These are phyloP conservation scores for Penicillium paxilli DNA, from an alignment of 495 filamentous ascomycete genomes.

Conservation along the genomic window DNA sequence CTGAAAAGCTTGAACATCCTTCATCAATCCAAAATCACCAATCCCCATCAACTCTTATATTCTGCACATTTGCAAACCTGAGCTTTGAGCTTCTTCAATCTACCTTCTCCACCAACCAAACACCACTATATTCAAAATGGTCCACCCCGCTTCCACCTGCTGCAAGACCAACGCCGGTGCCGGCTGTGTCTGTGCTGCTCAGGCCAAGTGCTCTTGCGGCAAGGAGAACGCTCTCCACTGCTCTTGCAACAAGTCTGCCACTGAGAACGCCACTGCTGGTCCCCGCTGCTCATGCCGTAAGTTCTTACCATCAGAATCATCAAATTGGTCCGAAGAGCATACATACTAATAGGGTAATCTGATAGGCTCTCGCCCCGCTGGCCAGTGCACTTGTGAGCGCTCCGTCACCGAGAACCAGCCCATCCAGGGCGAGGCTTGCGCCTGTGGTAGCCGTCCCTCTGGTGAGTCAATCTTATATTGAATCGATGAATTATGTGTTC, in stretches of 20 bases:
- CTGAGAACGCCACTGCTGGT: slow-evolving; percentile 73
- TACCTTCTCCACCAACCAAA: not conserved
- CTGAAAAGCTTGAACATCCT: not conserved
- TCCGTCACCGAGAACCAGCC: slow-evolving; percentile 68
- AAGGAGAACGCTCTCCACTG: slow-evolving; percentile 83
- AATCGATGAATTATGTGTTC: not conserved
- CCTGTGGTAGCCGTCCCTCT: slow-evolving; percentile 73
- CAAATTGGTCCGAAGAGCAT: not conserved
- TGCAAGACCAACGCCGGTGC: slow-evolving; percentile 56
- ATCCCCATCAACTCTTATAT: not conserved
- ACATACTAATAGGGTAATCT: slow-evolving; percentile 11
- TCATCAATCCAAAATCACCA: not conserved
- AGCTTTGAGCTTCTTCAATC: slow-evolving; percentile 2
- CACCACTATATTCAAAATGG: slow-evolving; percentile 38
- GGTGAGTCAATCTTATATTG: slow-evolving; percentile 45
- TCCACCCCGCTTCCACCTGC: slow-evolving; percentile 59
- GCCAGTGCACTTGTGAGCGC: slow-evolving; percentile 80
- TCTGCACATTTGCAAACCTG: not conserved
- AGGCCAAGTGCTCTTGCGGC: slow-evolving; percentile 83
- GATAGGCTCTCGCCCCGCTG: slow-evolving; percentile 67
- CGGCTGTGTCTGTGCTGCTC: slow-evolving; percentile 59
- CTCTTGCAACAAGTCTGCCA: slow-evolving; percentile 72
- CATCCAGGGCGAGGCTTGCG: slow-evolving; percentile 60
- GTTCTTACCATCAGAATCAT: slow-evolving; percentile 27
- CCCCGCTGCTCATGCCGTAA: slow-evolving; percentile 82